phyloP scores from a whole-genome alignment of 306 rosid genomes.

The Pyrus bretschneideri region DNA sequence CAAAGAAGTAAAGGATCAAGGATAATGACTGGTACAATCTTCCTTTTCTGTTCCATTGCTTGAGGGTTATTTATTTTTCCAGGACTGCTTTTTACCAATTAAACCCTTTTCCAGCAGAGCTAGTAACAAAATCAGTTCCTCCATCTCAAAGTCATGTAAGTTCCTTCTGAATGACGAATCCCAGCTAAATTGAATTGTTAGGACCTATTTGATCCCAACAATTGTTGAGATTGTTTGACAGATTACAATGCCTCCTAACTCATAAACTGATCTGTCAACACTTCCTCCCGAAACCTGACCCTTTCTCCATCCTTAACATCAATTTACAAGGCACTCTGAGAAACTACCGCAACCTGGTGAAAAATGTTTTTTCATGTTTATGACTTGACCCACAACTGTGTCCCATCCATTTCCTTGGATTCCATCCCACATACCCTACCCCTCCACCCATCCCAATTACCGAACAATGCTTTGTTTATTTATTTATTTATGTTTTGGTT shows the following conservation, averaged over 20 bases:
- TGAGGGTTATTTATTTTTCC: not conserved
- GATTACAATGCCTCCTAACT: too few species aligned
- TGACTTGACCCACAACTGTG: not conserved
- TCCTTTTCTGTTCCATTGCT: not conserved
- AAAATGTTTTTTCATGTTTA: not conserved
- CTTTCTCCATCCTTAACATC: not conserved
- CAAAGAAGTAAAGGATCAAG: not conserved
- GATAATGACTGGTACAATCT: not conserved
- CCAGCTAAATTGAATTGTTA: too few species aligned
- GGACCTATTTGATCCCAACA: too few species aligned
- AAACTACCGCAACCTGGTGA: not conserved
- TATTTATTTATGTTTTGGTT: not conserved
- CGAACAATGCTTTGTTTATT: not conserved
- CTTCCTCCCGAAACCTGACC: not conserved
- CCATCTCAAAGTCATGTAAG: too few species aligned
- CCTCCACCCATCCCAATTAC: not conserved
- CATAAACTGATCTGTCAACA: too few species aligned
- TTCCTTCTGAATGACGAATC: too few species aligned
- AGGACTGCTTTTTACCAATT: not conserved
- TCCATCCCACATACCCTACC: not conserved
- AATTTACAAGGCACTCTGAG: not conserved
- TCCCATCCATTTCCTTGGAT: not conserved
- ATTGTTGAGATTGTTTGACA: too few species aligned
- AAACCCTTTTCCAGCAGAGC: not conserved
- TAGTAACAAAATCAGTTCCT: too few species aligned